Evolutionary conservation across 1,284 basidiomycete genomes (phyloP), one percentile per base, ranked within the genome.

Genomic region (Nidula niveotomentosa): DNA sequence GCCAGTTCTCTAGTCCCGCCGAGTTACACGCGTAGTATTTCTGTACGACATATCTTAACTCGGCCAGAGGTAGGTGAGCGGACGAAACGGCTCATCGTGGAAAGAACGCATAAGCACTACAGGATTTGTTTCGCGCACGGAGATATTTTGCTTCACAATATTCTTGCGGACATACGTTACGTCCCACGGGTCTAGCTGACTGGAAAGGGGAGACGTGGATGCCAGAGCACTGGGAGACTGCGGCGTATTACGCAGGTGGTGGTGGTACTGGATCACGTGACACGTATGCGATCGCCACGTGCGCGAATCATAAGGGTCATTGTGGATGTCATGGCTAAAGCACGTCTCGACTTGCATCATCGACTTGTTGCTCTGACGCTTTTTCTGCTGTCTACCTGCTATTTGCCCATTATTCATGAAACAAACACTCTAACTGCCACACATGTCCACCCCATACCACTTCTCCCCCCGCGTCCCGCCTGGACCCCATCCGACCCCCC

Each of bases 191-290:
- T 2, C 44, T 70, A 37, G 52, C 69, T 37, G 66, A 69, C 49
- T 70, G 67, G 67, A 62, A 66, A 37, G 62, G 58, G 48, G 61
- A 62, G 2, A 63, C 52, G 8, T 70, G 67, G 67, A 63, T 67
- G 59, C 67, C 67, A 44, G 63, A 61, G 36, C 67, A 69, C 49
- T 70, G 68, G 67, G 66, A 69, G 45, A 61, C 53, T 47, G 57
- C 56, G 13, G 41, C 48, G 10, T 48, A 7, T 49, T 58, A 23
- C 23, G 23, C 8, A 57, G n/a, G n/a, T n/a, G n/a, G n/a, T n/a
- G n/a, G n/a, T n/a, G n/a, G n/a, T n/a, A n/a, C n/a, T n/a, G n/a
- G n/a, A 23, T 23, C 23, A 23, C 23, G 23, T 23, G 23, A 23
- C 2, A 23, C 23, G 2, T 23, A 5, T 23, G 0, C 23, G 1